Evolutionary conservation across 345 rosid species (phyloP).

Genomic region (Brassica juncea): DNA sequence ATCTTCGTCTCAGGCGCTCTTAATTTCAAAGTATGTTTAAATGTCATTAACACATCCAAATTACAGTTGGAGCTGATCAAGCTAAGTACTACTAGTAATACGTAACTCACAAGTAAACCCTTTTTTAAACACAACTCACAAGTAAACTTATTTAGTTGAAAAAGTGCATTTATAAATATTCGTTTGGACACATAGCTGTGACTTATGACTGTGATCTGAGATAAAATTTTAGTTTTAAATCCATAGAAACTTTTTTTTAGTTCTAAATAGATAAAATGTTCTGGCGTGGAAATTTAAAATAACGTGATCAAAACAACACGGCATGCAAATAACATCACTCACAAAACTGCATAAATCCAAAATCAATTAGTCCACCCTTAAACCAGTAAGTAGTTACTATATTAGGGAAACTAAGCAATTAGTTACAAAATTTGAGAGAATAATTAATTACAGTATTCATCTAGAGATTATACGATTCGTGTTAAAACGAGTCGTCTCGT

Average conservation of each 20-base stretch:
- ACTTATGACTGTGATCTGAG: too few relatives aligned
- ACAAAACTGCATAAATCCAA: not conserved
- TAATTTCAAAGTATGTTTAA: conserved; percentile 2
- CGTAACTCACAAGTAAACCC: not conserved
- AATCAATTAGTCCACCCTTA: not conserved
- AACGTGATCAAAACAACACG: not conserved
- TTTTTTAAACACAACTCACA: too few relatives aligned
- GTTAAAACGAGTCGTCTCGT: conserved; percentile 75
- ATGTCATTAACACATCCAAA: not conserved
- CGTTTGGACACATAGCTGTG: too few relatives aligned
- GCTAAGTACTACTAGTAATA: conserved; percentile 10
- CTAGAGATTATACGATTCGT: conserved; percentile 41
- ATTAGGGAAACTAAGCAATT: not conserved
- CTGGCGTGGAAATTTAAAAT: too few relatives aligned
- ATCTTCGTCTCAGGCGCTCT: conserved; percentile 21
- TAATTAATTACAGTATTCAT: not conserved
- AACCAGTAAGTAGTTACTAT: conserved; percentile 11
- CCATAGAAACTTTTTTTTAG: not conserved
- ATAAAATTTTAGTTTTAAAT: too few relatives aligned
- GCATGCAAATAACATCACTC: not conserved
- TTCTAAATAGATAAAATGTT: too few relatives aligned
- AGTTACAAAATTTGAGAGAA: not conserved
- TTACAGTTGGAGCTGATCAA: not conserved
- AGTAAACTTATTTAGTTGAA: not conserved
- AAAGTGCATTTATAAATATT: not conserved